Evolutionary conservation across 257 asterid genomes (phyloP).

Genomic region (Rauvolfia tetraphylla): DNA sequence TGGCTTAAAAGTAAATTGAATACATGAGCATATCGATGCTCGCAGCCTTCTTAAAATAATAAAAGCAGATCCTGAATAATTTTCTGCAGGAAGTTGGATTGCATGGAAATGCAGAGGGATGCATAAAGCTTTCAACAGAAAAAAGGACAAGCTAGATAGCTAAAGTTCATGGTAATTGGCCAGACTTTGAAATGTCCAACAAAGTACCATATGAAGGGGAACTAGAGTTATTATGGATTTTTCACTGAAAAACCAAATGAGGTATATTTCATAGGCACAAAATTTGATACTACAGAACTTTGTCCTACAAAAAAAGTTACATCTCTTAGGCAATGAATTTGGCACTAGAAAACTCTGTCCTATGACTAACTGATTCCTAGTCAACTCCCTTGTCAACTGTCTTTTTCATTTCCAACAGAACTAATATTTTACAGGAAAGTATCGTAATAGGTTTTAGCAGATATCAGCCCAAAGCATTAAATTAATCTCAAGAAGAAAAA

Average conservation of each 20-base stretch:
- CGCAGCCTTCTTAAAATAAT: background rate
- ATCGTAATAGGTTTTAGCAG: background rate
- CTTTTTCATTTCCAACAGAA: no score
- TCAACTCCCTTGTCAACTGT: no score
- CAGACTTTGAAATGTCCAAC: background rate
- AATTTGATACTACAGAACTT: background rate
- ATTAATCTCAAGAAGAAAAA: no score
- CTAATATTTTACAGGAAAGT: no score
- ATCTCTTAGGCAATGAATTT: no score
- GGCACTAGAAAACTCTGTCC: no score
- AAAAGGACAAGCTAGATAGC: no score
- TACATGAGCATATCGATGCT: background rate
- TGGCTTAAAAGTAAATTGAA: background rate
- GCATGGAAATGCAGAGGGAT: background rate
- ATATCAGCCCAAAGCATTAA: background rate
- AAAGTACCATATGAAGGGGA: background rate
- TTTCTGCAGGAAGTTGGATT: background rate
- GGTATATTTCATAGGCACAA: background rate
- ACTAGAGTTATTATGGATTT: background rate
- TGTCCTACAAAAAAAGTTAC: no score
- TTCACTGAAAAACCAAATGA: background rate
- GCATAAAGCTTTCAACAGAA: background rate
- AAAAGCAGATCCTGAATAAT: background rate
- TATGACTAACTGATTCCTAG: no score
- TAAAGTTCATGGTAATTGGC: background rate